A percentile compares a stretch with the other conserved stretches of the same genome.
Evolutionary conservation across 192 early-diverging fungal species (phyloP).

Genomic region (Podila minutissima): DNA sequence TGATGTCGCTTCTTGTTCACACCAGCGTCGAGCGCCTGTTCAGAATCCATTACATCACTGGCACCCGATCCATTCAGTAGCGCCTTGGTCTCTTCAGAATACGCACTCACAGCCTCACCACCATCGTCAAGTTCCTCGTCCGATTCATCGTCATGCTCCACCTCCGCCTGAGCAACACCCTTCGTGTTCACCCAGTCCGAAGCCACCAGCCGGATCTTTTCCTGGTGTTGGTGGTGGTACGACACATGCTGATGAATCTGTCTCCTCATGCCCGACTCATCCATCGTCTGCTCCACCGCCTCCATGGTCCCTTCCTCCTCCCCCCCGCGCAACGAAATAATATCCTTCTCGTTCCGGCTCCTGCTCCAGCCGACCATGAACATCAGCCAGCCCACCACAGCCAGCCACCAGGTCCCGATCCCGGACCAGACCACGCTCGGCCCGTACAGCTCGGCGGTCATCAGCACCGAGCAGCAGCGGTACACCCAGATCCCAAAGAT

Average conservation of each 20-base stretch:
- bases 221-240: background rate
- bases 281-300: background rate
- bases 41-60: too few species aligned
- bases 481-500: slow-evolving; percentile 52
- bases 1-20: too few species aligned
- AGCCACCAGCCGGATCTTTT: background rate
- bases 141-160: background rate
- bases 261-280: too few species aligned
- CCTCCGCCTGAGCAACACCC: background rate
- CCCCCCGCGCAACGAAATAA: slow-evolving; percentile 12
- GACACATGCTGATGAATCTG: too few species aligned
- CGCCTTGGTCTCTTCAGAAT: too few species aligned
- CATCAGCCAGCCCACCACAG: slow-evolving; percentile 45
- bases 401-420: slow-evolving; percentile 43
- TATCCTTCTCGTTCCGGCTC: slow-evolving; percentile 33
- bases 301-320: slow-evolving; percentile 13
- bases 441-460: slow-evolving; percentile 48
- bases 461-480: slow-evolving; percentile 44
- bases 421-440: slow-evolving; percentile 47
- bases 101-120: too few species aligned
- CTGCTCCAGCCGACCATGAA: slow-evolving; percentile 50
- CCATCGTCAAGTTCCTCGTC: background rate
- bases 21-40: too few species aligned
- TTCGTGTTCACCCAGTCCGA: background rate
- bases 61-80: too few species aligned